Percentiles rank a stretch among this genome's conserved stretches.
Evolutionary conservation across 768 basidiomycete species (phyloP).

Genomic region (Lyophyllum atratum): DNA sequence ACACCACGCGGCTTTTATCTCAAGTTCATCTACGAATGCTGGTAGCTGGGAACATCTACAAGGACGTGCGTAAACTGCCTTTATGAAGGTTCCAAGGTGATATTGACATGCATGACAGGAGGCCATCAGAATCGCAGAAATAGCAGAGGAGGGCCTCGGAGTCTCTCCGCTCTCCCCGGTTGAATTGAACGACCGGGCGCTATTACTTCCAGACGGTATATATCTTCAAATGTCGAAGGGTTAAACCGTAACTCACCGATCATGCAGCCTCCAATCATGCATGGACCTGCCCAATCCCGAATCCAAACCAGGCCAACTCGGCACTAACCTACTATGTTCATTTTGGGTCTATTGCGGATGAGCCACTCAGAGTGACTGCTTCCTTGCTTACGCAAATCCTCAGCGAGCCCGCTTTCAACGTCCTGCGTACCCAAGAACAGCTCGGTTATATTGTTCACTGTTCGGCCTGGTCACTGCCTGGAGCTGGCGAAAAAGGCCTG

Average conservation of each 20-base stretch:
- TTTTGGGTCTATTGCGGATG: constrained; percentile 68
- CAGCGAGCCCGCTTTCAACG: constrained; percentile 89
- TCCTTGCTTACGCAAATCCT: constrained; percentile 82
- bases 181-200: constrained; percentile 54
- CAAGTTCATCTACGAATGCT: constrained; percentile 72
- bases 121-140: constrained; percentile 70
- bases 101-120: constrained; percentile 48
- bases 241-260: neutral
- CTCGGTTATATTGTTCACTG: constrained; percentile 89
- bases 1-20: constrained; percentile 60
- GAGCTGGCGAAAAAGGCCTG: constrained; percentile 73
- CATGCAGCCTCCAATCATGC: constrained; percentile 67
- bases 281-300: constrained; percentile 68
- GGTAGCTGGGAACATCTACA: constrained; percentile 81
- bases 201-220: constrained; percentile 74
- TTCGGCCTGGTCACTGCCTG: constrained; percentile 53
- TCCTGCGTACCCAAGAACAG: constrained; percentile 92
- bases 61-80: constrained; percentile 57
- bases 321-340: constrained; percentile 85
- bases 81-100: neutral
- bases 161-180: constrained; percentile 53
- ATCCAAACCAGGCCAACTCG: constrained; percentile 86
- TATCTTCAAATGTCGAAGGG: neutral
- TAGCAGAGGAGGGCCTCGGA: constrained; percentile 66
- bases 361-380: constrained; percentile 62